Percentiles rank a stretch among this genome's conserved stretches.
Conservation (phyloP, 306 rosid genomes). For the Vigna angularis region DNA sequence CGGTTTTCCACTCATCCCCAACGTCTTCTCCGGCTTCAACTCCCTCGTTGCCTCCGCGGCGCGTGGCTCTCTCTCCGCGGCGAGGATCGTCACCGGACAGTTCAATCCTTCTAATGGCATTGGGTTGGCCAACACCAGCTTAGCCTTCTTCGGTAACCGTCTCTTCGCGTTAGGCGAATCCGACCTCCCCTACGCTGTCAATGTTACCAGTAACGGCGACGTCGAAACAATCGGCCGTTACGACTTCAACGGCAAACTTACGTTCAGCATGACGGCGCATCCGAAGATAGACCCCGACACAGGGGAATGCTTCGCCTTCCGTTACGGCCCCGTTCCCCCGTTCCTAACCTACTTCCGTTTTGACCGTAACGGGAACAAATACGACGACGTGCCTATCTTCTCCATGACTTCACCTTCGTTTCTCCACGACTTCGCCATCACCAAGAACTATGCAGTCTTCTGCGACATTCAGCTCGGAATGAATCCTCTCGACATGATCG, state of each 20-base stretch:
- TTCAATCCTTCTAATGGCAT: conserved; percentile 74
- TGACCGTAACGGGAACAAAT: conserved; percentile 57
- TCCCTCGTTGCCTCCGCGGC: conserved; percentile 73
- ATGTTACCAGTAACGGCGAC: conserved; percentile 56
- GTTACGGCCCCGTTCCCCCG: conserved; percentile 80
- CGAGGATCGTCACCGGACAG: conserved; percentile 66
- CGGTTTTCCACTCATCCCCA: conserved; percentile 73
- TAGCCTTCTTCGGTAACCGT: conserved; percentile 64
- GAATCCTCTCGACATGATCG: conserved; percentile 73
- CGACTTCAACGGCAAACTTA: conserved; percentile 74
- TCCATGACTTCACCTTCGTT: conserved; percentile 74
- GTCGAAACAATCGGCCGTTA: conserved; percentile 64
- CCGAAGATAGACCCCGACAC: conserved; percentile 75
- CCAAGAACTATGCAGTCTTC: conserved; percentile 73
- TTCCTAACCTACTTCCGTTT: conserved; percentile 79
- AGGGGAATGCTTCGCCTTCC: conserved; percentile 81
- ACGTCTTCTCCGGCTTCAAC: conserved; percentile 75
- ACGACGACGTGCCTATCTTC: conserved; percentile 72
- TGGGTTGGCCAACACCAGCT: conserved; percentile 83
- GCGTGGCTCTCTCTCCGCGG: conserved; percentile 68
- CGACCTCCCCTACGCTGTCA: conserved; percentile 71
- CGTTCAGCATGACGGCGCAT: conserved; percentile 83
- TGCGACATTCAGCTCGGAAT: conserved; percentile 78
- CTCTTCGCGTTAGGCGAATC: conserved; percentile 85
- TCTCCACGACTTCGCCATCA: conserved; percentile 87